phyloP scores from a whole-genome alignment of 1,284 basidiomycete genomes.

The Phylloporus sp. region DNA sequence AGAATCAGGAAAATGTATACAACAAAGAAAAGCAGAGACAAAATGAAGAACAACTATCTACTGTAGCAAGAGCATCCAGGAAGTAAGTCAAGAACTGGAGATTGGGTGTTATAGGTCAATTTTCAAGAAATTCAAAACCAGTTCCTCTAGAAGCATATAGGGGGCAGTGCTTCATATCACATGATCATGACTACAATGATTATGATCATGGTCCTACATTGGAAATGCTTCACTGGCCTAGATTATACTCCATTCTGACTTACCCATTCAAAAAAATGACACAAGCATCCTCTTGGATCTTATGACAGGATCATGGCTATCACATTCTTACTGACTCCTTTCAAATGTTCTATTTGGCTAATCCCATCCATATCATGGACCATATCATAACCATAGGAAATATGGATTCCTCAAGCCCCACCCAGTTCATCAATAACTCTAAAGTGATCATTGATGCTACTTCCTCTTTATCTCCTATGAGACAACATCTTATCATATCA shows the following conservation, averaged over 20 bases:
- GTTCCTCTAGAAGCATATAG: too few relatives aligned
- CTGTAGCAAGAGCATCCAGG: background rate
- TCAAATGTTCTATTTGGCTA: constrained; percentile 23
- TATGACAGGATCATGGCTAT: constrained; percentile 26
- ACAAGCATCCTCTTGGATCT: constrained; percentile 7
- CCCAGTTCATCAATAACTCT: too few relatives aligned
- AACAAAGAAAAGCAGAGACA: too few relatives aligned
- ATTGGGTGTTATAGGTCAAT: background rate
- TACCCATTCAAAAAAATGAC: background rate
- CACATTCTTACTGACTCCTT: constrained; percentile 1
- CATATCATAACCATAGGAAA: constrained; percentile 14
- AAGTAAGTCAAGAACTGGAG: background rate
- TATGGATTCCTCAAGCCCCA: too few relatives aligned
- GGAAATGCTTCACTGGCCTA: constrained; percentile 10
- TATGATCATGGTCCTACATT: constrained; percentile 18
- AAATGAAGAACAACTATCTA: too few relatives aligned
- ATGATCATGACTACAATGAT: constrained; percentile 7
- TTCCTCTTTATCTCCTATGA: too few relatives aligned
- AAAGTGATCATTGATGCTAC: too few relatives aligned
- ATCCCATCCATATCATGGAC: background rate
- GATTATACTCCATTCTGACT: constrained; percentile 8
- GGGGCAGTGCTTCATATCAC: background rate
- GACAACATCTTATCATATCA: too few relatives aligned
- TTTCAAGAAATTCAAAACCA: too few relatives aligned
- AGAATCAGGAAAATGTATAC: too few relatives aligned